phyloP scores from a whole-genome alignment of 2,329 filamentous ascomycete genomes.

The Neofusicoccum sp. region DNA sequence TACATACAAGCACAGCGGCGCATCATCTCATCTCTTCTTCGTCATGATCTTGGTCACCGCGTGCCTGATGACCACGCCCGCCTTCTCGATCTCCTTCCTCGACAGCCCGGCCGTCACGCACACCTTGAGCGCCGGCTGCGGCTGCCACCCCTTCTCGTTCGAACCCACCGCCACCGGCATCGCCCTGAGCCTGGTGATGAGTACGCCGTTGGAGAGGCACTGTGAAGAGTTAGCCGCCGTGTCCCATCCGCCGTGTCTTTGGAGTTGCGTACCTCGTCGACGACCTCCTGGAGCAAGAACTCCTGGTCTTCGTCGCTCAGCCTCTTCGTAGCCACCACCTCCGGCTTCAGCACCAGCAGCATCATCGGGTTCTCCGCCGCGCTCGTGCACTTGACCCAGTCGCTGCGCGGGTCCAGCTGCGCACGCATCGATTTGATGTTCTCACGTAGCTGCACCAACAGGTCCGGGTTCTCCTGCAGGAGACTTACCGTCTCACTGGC shows the following conservation, averaged over 20 bases:
- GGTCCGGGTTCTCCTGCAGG: conserved; percentile 82
- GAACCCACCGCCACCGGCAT: conserved; percentile 62
- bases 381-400: conserved; percentile 86
- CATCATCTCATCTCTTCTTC: conserved; percentile 18
- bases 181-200: conserved; percentile 83
- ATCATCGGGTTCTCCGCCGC: conserved; percentile 81
- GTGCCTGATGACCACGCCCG: conserved; percentile 81
- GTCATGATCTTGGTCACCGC: conserved; percentile 90
- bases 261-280: conserved; percentile 76
- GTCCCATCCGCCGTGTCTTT: conserved; percentile 9
- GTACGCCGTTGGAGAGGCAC: conserved; percentile 81
- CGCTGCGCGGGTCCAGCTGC: conserved; percentile 87
- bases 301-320: conserved; percentile 77
- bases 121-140: conserved; percentile 83
- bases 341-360: conserved; percentile 77
- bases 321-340: conserved; percentile 70
- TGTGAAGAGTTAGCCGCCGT: conserved; percentile 39
- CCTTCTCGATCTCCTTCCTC: conserved; percentile 95
- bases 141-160: conserved; percentile 63
- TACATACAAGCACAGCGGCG: neutral
- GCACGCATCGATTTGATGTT: conserved; percentile 82
- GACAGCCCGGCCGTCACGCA: conserved; percentile 84
- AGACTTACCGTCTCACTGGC: conserved; percentile 86
- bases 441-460: conserved; percentile 75
- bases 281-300: conserved; percentile 78